Evolutionary conservation across 371 early-diverging fungal genomes (phyloP).

Genomic region (Mortierella sp.): DNA sequence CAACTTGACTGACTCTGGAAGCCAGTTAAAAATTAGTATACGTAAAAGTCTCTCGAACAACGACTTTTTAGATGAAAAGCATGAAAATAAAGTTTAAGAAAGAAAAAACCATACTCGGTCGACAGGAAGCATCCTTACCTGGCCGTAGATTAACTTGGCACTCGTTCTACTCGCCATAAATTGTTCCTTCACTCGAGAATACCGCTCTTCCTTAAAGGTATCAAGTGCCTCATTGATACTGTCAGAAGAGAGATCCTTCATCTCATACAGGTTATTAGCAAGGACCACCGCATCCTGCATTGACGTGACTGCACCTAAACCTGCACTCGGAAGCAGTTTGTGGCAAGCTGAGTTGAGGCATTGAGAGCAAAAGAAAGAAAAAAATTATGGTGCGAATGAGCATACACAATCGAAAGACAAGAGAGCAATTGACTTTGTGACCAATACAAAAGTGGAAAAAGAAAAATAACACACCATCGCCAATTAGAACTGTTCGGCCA

Average conservation of each 20-base stretch:
- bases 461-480: conserved; percentile 7
- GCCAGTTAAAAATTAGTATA: not conserved
- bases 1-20: not conserved
- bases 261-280: conserved; percentile 14
- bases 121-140: too few species aligned
- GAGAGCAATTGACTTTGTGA: not conserved
- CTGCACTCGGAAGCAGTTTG: not conserved
- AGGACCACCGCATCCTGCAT: conserved; percentile 17
- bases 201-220: not conserved
- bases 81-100: not conserved
- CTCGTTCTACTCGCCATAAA: not conserved
- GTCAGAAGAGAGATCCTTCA: not conserved
- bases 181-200: not conserved
- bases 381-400: not conserved
- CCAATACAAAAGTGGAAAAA: not conserved
- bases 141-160: too few species aligned
- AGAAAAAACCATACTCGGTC: not conserved
- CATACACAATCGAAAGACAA: not conserved
- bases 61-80: not conserved
- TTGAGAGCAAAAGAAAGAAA: not conserved
- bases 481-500: conserved; percentile 23
- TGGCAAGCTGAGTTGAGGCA: not conserved
- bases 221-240: not conserved
- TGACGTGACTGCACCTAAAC: conserved; percentile 13
- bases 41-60: too few species aligned